Evolutionary conservation across 306 rosid genomes (phyloP), one percentile per base, ranked within the genome.

Genomic region (Sindora glabra): DNA sequence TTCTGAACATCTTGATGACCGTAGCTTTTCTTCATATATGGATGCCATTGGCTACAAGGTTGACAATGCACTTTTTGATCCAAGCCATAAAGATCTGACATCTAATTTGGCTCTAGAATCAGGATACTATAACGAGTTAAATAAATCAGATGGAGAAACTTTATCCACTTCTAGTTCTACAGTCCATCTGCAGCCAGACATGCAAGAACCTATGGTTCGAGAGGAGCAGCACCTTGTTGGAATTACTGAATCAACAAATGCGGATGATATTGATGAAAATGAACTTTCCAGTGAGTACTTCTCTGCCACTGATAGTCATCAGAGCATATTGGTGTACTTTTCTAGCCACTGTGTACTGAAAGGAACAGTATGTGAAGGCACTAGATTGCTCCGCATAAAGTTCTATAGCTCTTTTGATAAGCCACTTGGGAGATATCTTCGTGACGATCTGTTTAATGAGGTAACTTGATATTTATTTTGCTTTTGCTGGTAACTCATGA

Each of bases 401-500:
- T 94, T 89, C 54, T 94, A 94, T 65, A 89, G 97, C 48, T 81
- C 87, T 48, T 82, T 82, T 56, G 99, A 94, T 77, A 94, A 94
- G 81, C 99, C 99, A 60, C 85, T 94, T 12, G 99, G 99, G 48
- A 84, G 94, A 79, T 94, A 86, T 75, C 94, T 94, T 19, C 87
- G 74, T 18, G 91, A 94, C 62, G 94, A 89, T 66, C 77, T 94
- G 17, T 94, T 94, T 79, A 89, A 75, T 49, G 81, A 68, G 95
- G 99, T 89, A 48, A 40, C n/a, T 29, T 39, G 7, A 5, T 64
- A 46, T 61, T 70, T 56, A 12, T 33, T 52, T 41, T 64, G 38
- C 18, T 49, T 64, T 62, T 60, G 16, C 34, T 56, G 40, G 27
- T 16, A 15, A 33, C 40, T 63, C 4, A 59, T 40, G 33, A 45